Conservation (phyloP, 192 early-diverging fungal genomes). For the Glomus cerebriforme region DNA sequence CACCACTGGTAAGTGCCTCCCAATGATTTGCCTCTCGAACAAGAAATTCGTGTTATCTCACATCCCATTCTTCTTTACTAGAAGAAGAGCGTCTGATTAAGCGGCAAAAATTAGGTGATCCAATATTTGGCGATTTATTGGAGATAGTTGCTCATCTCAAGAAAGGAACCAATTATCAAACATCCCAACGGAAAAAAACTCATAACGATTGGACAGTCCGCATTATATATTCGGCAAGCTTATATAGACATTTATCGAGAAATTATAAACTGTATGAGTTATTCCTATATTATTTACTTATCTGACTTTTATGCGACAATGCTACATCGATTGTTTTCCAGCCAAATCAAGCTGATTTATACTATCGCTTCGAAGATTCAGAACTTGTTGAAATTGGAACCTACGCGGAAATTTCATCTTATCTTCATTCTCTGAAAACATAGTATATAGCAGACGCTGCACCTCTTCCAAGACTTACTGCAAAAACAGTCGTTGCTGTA, state of each 20-base stretch:
- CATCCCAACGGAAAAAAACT: not conserved
- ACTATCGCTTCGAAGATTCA: not conserved
- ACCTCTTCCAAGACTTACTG: no score
- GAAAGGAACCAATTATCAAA: not conserved
- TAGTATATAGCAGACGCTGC: not conserved
- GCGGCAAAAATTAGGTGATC: constrained; percentile 20
- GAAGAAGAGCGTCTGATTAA: not conserved
- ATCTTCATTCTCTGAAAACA: not conserved
- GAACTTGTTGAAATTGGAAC: not conserved
- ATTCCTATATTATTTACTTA: constrained; percentile 1
- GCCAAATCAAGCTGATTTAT: not conserved
- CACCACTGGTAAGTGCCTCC: no score
- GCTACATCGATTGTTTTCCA: not conserved
- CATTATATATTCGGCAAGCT: constrained; percentile 10
- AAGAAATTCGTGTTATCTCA: no score
- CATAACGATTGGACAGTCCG: not conserved
- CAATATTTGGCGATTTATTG: not conserved
- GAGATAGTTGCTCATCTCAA: constrained; percentile 1
- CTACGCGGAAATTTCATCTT: not conserved
- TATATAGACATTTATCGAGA: not conserved
- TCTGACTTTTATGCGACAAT: not conserved
- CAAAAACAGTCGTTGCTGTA: constrained; percentile 7
- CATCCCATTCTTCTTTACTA: not conserved
- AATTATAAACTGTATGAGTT: not conserved
- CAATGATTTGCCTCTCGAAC: no score